Conservation (phyloP, 2,329 filamentous ascomycete species). For the Ambrosiella cleistominuta region DNA sequence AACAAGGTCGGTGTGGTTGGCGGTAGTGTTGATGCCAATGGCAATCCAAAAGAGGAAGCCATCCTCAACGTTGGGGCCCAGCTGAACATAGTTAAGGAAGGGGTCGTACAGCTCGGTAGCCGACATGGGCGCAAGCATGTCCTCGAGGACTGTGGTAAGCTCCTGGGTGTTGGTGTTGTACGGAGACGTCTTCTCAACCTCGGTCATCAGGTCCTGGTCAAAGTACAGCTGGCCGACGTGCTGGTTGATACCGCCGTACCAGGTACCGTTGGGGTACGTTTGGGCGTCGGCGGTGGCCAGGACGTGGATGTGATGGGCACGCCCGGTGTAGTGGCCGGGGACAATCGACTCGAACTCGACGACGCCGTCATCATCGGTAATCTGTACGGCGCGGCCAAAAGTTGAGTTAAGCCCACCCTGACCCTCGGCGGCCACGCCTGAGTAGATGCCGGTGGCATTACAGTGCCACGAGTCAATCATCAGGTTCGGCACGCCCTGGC, state of each 20-base stretch:
- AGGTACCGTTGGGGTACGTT: not conserved
- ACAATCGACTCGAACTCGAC: slow-evolving; percentile 26
- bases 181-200: not conserved
- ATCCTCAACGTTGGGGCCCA: not conserved
- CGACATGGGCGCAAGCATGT: not conserved
- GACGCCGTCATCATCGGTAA: slow-evolving; percentile 16
- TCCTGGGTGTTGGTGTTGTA: not conserved
- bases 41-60: not conserved
- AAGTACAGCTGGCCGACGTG: too few species aligned
- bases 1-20: not conserved
- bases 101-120: not conserved
- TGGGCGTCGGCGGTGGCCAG: slow-evolving; percentile 23
- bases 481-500: not conserved
- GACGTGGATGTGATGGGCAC: slow-evolving; percentile 30
- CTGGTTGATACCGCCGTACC: too few species aligned
- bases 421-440: not conserved
- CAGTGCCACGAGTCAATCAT: not conserved
- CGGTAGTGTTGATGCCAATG: not conserved
- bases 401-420: not conserved
- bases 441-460: not conserved
- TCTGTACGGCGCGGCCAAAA: slow-evolving; percentile 19
- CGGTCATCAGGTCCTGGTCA: too few species aligned
- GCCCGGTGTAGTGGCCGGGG: slow-evolving; percentile 27
- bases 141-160: not conserved
- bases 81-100: not conserved